These are phyloP conservation scores for Xylaria sp. DNA, from an alignment of 495 filamentous ascomycete genomes.

Conservation along the genomic window DNA sequence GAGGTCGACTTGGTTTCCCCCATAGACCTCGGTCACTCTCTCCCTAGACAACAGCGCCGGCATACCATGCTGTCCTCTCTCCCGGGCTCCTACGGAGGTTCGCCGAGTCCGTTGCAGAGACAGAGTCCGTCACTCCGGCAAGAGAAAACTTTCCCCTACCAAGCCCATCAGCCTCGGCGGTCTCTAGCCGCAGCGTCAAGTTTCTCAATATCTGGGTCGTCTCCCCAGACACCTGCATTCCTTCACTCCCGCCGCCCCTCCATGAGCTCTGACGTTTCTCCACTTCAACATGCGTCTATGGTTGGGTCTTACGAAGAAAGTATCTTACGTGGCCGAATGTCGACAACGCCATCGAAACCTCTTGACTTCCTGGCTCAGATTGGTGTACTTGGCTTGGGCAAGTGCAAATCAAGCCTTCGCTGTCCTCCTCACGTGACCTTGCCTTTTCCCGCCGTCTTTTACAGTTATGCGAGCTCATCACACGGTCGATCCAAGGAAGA, in stretches of 20 bases:
- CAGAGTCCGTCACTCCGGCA: slow-evolving; percentile 48
- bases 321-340: slow-evolving; percentile 94
- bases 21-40: slow-evolving; percentile 49
- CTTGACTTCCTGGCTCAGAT: slow-evolving; percentile 95
- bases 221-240: slow-evolving; percentile 66
- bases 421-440: slow-evolving; percentile 93
- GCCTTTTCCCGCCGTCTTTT: slow-evolving; percentile 96
- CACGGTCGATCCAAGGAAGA: slow-evolving; percentile 66
- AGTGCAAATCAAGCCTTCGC: slow-evolving; percentile 83
- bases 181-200: slow-evolving; percentile 71
- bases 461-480: slow-evolving; percentile 78
- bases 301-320: slow-evolving; percentile 98
- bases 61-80: slow-evolving; percentile 49
- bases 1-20: slow-evolving; percentile 70
- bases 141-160: slow-evolving; percentile 66
- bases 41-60: slow-evolving; percentile 41
- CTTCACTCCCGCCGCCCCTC: slow-evolving; percentile 72
- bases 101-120: slow-evolving; percentile 44
- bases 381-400: slow-evolving; percentile 87
- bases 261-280: slow-evolving; percentile 73
- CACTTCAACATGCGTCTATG: slow-evolving; percentile 88
- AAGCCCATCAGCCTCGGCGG: slow-evolving; percentile 74
- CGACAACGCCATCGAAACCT: slow-evolving; percentile 91
- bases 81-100: slow-evolving; percentile 35
- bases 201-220: slow-evolving; percentile 58